Evolutionary conservation across 192 early-diverging fungal genomes (phyloP).

Genomic region (Dispira parvispora): DNA sequence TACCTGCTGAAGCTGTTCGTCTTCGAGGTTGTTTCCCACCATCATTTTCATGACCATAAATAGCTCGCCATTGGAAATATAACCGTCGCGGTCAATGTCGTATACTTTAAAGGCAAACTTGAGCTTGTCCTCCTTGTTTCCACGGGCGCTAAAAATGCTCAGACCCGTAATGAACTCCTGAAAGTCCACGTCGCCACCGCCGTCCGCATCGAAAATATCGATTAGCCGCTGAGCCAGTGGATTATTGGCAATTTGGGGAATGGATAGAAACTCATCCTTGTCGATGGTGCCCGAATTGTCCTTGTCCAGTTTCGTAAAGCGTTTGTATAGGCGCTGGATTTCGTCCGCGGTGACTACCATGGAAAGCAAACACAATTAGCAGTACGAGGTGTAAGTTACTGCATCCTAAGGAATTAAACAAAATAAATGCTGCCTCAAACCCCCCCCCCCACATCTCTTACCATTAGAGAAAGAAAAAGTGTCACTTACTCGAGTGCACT

Average conservation of each 20-base stretch:
- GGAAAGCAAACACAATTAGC: background rate
- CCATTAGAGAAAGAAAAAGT: no score
- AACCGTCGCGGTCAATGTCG: conserved; percentile 98
- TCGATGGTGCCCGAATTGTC: conserved; percentile 92
- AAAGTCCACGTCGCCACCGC: conserved; percentile 97
- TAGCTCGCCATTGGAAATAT: conserved; percentile 96
- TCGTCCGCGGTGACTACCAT: conserved; percentile 71
- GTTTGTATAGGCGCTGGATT: conserved; percentile 96
- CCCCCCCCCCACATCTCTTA: no score
- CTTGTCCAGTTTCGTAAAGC: conserved; percentile 96
- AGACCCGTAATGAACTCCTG: conserved; percentile 94
- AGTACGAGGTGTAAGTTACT: background rate
- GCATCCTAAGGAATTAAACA: no score
- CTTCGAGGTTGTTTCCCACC: conserved; percentile 94
- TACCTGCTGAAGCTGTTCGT: conserved; percentile 96
- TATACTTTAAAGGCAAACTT: conserved; percentile 96
- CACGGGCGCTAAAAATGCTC: conserved; percentile 85
- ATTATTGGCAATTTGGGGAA: conserved; percentile 96
- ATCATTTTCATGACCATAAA: conserved; percentile 99
- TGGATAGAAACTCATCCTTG: conserved; percentile 89
- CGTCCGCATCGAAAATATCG: conserved; percentile 95
- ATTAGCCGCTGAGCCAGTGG: conserved; percentile 90
- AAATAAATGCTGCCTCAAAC: no score
- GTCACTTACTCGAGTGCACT: no score
- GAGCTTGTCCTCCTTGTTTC: conserved; percentile 90